Evolutionary conservation across 2,329 filamentous ascomycete genomes (phyloP).

Genomic region (Diaporthe sp.): DNA sequence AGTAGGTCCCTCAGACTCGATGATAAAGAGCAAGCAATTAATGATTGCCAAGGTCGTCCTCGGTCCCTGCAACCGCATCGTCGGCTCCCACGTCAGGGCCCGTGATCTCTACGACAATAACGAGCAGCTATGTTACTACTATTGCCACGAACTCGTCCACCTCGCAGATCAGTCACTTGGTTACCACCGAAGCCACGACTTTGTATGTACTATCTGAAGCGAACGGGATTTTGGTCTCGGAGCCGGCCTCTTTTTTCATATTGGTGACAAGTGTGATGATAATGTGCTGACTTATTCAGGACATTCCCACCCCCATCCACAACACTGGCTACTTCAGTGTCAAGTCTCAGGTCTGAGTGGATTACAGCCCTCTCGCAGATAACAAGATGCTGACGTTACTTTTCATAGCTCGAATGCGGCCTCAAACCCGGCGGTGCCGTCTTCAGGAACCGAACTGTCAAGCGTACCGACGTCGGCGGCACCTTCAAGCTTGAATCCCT

Average conservation of each 20-base stretch:
- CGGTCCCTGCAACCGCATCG: neutral
- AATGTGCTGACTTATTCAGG: neutral
- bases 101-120: slow-evolving; percentile 31
- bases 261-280: too few species aligned
- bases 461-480: neutral
- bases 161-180: slow-evolving; percentile 36
- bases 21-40: neutral
- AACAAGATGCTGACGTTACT: neutral
- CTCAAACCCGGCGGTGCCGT: neutral
- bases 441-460: neutral
- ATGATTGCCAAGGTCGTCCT: neutral
- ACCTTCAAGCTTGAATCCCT: neutral
- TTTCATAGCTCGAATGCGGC: slow-evolving; percentile 9
- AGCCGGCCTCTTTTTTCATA: neutral
- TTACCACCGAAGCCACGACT: slow-evolving; percentile 30
- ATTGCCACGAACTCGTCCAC: slow-evolving; percentile 39
- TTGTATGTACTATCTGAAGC: neutral
- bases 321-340: neutral
- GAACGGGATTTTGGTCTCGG: neutral
- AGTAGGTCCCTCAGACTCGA: neutral
- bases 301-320: slow-evolving; percentile 25
- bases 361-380: neutral
- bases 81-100: neutral
- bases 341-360: slow-evolving; percentile 17
- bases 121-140: slow-evolving; percentile 35